These are phyloP conservation scores for Chytriomyces confervae DNA, from an alignment of 192 early-diverging fungal genomes.

Conservation along the genomic window DNA sequence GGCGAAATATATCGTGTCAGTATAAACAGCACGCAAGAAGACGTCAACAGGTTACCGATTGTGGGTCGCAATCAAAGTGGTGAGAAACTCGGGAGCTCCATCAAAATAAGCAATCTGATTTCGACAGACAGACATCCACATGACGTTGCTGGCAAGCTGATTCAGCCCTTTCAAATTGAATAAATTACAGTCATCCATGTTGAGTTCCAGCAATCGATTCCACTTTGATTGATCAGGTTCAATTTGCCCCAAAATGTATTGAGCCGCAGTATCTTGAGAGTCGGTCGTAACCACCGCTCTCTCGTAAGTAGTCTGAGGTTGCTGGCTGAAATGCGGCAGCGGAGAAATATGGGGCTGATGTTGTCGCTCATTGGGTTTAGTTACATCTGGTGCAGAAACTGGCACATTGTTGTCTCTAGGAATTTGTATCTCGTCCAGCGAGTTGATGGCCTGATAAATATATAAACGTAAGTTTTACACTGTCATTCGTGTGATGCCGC, in stretches of 20 bases:
- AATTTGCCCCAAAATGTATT: not conserved
- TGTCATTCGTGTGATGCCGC: not conserved
- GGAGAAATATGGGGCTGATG: not conserved
- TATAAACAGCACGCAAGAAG: not conserved
- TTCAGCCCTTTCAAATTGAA: not conserved
- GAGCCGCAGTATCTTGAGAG: not conserved
- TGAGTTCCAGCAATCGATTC: not conserved
- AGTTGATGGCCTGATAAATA: not conserved
- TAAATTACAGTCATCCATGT: slow-evolving; percentile 5
- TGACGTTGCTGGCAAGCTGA: not conserved
- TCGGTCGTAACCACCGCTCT: not conserved
- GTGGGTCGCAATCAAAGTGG: not conserved
- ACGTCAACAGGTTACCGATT: not conserved
- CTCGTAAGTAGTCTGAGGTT: too few species aligned
- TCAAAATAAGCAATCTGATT: slow-evolving; percentile 7
- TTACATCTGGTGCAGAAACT: not conserved
- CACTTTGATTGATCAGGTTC: not conserved
- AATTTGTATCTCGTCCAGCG: slow-evolving; percentile 1
- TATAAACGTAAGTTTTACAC: not conserved
- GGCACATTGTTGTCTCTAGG: not conserved
- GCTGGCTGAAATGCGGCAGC: not conserved
- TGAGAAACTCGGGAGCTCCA: not conserved
- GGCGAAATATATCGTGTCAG: not conserved
- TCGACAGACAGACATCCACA: not conserved
- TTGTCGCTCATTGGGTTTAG: not conserved